Percentiles rank a stretch among this genome's conserved stretches.
These are phyloP conservation scores for Pharnaceum exiguum DNA, from an alignment of 148 eudicot species.

Conservation along the genomic window DNA sequence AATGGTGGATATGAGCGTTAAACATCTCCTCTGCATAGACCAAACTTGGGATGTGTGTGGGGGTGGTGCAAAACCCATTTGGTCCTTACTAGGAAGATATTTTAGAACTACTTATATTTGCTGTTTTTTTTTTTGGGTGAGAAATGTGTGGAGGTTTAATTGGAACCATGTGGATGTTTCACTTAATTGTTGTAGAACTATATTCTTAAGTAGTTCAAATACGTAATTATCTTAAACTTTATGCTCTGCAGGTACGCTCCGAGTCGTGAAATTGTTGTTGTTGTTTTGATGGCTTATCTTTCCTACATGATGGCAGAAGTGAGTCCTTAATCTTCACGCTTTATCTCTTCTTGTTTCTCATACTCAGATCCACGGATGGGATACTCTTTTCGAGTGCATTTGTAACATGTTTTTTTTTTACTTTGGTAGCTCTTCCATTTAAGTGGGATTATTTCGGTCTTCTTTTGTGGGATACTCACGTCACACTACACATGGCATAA, in stretches of 20 bases:
- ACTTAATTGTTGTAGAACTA: background rate
- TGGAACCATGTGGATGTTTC: too few relatives aligned
- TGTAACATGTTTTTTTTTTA: background rate
- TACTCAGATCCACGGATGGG: background rate
- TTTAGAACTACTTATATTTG: too few relatives aligned
- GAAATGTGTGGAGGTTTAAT: too few relatives aligned
- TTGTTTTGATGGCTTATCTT: conserved; percentile 58
- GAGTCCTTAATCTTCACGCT: conserved; percentile 6
- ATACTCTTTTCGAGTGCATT: background rate
- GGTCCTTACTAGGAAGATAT: too few relatives aligned
- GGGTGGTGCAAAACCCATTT: too few relatives aligned
- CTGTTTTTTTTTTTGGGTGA: too few relatives aligned
- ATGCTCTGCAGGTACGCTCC: conserved; percentile 45
- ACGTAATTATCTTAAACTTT: background rate
- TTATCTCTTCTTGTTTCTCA: background rate
- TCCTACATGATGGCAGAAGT: conserved; percentile 57
- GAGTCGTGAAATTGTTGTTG: conserved; percentile 51
- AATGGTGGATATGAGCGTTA: too few relatives aligned
- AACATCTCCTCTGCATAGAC: too few relatives aligned
- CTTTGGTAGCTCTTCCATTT: conserved; percentile 41
- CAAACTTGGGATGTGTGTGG: too few relatives aligned
- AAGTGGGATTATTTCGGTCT: conserved; percentile 61
- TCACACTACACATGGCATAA: conserved; percentile 66
- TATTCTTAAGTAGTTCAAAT: background rate
- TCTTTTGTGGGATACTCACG: conserved; percentile 62